Base-by-base conservation (phyloP, 371 early-diverging fungal species). In the Dichotomocladium elegans region DNA sequence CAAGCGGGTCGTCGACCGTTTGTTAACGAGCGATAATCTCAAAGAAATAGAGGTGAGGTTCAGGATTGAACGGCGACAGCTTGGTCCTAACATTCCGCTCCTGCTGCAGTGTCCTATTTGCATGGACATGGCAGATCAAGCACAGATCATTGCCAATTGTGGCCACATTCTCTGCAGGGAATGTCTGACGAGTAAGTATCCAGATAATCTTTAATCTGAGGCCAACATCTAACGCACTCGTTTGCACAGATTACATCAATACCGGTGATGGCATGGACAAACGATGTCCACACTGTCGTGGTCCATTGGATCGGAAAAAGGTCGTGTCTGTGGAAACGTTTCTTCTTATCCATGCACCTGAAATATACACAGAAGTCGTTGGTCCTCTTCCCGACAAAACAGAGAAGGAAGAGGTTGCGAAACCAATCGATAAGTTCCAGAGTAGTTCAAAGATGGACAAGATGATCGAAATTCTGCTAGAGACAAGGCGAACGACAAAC, bases 401-500 rank as follows among this genome's bases (percentile, higher is more conserved):
- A 33, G 63, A 56, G 17, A 28, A 51, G 10, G 46, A 46, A 10
- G 37, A 44, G n/a, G 12, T 47, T 0, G 11, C 14, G 28, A 41
- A 41, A 21, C 28, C 15, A 15, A 30, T 46, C 52, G 14, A 53
- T 51, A 60, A 60, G 0, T 37, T 37, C 2, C 37, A 37, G 5
- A 17, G 17, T 6, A 82, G 79, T 40, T 60, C 70, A 28, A 82
- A 82, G 53, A 79, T 80, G 47, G 75, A 74, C 25, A 73, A 61
- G 34, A 72, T 80, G 79, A 41, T 80, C 21, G 70, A 72, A 7
- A 63, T 82, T 30, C 54, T 82, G 2, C 54, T 58, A 2, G 47
- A 67, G 3, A 77, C 72, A 8, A 45, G 41, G 31, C 33, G 25
- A 22, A 43, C 41, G 4, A 65, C 70, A 5, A 54, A 61, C 21